Conservation (phyloP, 495 filamentous ascomycete genomes). For the Astrothelium subdiscretum region DNA sequence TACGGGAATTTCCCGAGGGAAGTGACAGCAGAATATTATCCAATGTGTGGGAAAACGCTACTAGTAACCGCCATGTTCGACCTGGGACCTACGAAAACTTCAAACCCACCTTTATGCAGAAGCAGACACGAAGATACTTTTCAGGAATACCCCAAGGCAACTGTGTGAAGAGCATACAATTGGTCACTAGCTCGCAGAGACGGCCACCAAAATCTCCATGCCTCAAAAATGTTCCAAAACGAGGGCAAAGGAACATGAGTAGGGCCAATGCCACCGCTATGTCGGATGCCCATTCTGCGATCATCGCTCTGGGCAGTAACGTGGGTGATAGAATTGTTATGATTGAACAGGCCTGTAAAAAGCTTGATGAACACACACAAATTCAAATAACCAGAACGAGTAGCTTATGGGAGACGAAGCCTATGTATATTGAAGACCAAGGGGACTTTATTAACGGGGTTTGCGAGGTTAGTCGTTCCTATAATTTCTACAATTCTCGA, state of each 20-base stretch:
- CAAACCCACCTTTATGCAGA: no score
- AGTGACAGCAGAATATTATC: no score
- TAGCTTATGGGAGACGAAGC: conserved; percentile 82
- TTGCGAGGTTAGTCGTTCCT: conserved; percentile 61
- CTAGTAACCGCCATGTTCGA: no score
- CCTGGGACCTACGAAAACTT: no score
- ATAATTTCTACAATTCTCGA: background rate
- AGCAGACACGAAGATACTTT: no score
- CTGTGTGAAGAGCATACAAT: background rate
- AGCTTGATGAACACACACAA: conserved; percentile 51
- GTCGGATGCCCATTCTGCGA: conserved; percentile 41
- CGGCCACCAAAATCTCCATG: background rate
- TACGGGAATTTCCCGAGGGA: no score
- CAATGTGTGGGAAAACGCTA: no score
- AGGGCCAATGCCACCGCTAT: background rate
- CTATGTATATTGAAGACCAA: conserved; percentile 93
- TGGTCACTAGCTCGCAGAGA: background rate
- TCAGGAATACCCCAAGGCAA: background rate
- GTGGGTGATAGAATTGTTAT: conserved; percentile 70
- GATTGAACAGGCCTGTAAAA: conserved; percentile 70
- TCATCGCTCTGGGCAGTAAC: conserved; percentile 88
- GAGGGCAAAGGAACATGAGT: background rate
- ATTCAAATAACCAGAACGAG: conserved; percentile 74
- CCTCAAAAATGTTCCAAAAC: background rate
- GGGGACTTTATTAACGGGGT: conserved; percentile 82